Evolutionary conservation across 2,329 filamentous ascomycete species (phyloP).

Genomic region (Hypoxylon sp.): DNA sequence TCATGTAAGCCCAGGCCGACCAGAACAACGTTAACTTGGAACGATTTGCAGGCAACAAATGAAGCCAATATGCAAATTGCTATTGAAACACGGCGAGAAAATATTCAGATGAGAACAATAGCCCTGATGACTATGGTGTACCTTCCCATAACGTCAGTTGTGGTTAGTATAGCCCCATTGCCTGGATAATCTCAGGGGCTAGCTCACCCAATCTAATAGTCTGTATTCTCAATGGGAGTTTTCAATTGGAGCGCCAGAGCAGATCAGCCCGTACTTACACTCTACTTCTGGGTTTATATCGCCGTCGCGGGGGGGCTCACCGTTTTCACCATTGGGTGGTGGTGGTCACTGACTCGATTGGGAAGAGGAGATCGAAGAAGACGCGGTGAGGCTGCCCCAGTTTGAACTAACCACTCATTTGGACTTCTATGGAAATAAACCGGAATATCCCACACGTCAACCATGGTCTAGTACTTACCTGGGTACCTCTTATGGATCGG

Average conservation of each 20-base stretch:
- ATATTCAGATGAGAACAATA: slow-evolving; percentile 23
- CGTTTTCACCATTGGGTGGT: slow-evolving; percentile 15
- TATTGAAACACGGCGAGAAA: slow-evolving; percentile 12
- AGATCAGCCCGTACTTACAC: slow-evolving; percentile 8
- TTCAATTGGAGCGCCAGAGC: slow-evolving; percentile 16
- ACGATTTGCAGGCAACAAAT: slow-evolving; percentile 8
- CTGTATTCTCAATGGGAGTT: slow-evolving; percentile 31
- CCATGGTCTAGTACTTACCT: no score
- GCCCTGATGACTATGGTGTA: slow-evolving; percentile 26
- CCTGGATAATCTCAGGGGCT: no score
- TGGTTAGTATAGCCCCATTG: slow-evolving; percentile 10
- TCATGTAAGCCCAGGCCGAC: background rate
- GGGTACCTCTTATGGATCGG: no score
- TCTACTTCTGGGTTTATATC: slow-evolving; percentile 30
- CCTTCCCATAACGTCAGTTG: slow-evolving; percentile 23
- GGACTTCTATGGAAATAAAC: no score
- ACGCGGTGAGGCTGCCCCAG: no score
- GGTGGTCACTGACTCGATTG: slow-evolving; percentile 17
- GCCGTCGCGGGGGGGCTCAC: slow-evolving; percentile 20
- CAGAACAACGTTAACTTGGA: background rate
- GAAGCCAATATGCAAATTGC: slow-evolving; percentile 15
- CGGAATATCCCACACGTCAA: no score
- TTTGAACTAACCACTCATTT: no score
- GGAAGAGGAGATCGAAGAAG: no score
- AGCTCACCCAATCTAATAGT: slow-evolving; percentile 9